Evolutionary conservation across 805 yeast species (phyloP).

Genomic region (Candida nanaspora): DNA sequence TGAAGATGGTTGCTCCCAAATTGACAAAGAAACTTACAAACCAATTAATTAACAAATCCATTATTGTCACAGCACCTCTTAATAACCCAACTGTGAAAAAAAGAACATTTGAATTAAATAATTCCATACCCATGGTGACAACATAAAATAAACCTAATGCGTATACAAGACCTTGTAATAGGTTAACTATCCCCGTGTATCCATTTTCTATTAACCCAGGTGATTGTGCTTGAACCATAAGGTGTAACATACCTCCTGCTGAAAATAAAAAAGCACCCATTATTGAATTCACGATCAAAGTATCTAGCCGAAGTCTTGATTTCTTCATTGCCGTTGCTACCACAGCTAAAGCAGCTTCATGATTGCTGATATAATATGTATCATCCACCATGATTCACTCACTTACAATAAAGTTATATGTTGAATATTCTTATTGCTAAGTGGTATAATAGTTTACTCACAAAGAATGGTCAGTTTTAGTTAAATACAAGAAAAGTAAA

Average conservation of each 20-base stretch:
- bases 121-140: constrained; percentile 66
- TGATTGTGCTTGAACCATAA: constrained; percentile 46
- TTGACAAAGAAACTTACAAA: constrained; percentile 59
- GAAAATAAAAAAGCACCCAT: constrained; percentile 66
- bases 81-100: constrained; percentile 63
- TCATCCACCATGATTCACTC: constrained; percentile 27
- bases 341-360: constrained; percentile 77
- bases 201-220: constrained; percentile 30
- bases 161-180: constrained; percentile 55
- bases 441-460: no score
- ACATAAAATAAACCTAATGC: constrained; percentile 74
- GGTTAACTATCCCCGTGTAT: constrained; percentile 45
- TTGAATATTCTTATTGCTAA: no score
- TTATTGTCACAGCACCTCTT: constrained; percentile 60
- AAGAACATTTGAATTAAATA: constrained; percentile 67
- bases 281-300: constrained; percentile 54
- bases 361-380: constrained; percentile 58
- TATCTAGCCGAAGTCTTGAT: constrained; percentile 55
- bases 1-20: constrained; percentile 56
- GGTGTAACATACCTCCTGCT: constrained; percentile 66
- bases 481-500: no score
- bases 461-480: no score
- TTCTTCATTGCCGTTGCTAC: constrained; percentile 85
- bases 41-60: constrained; percentile 64
- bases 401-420: no score